Evolutionary conservation across 352 stramenopile genomes (phyloP).

Genomic region (Stramenopiles sp.): DNA sequence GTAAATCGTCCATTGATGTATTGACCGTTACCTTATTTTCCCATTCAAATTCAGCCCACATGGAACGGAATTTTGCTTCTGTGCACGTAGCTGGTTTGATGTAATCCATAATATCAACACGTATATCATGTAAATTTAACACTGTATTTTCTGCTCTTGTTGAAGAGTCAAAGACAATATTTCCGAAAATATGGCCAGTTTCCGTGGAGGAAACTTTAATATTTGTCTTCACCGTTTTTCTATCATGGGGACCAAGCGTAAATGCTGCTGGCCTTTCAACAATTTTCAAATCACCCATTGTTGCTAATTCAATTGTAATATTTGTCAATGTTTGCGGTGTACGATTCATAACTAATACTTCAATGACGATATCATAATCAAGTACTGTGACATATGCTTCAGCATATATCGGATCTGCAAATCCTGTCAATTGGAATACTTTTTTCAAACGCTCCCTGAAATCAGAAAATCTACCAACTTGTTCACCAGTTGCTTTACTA

Average conservation of each 20-base stretch:
- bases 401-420: constrained; percentile 96
- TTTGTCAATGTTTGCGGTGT: constrained; percentile 93
- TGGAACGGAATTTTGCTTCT: constrained; percentile 90
- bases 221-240: constrained; percentile 84
- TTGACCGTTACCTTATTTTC: constrained; percentile 98
- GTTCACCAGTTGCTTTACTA: constrained; percentile 68
- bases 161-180: constrained; percentile 94
- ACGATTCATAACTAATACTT: constrained; percentile 97
- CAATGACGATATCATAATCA: constrained; percentile 98
- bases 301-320: constrained; percentile 92
- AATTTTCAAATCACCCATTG: constrained; percentile 98
- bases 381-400: constrained; percentile 98
- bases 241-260: constrained; percentile 90
- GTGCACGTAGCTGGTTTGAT: constrained; percentile 81
- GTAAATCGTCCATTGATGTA: constrained; percentile 87
- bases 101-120: constrained; percentile 99
- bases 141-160: constrained; percentile 87
- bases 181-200: constrained; percentile 98
- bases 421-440: constrained; percentile 96
- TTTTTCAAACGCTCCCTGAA: constrained; percentile 60
- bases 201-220: constrained; percentile 99
- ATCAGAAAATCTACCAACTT: constrained; percentile 40
- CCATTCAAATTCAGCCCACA: constrained; percentile 99
- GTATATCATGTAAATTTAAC: constrained; percentile 98
- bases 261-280: constrained; percentile 89